phyloP scores from a whole-genome alignment of 108 stramenopile species.

The Fistulifera pelliculosa region DNA sequence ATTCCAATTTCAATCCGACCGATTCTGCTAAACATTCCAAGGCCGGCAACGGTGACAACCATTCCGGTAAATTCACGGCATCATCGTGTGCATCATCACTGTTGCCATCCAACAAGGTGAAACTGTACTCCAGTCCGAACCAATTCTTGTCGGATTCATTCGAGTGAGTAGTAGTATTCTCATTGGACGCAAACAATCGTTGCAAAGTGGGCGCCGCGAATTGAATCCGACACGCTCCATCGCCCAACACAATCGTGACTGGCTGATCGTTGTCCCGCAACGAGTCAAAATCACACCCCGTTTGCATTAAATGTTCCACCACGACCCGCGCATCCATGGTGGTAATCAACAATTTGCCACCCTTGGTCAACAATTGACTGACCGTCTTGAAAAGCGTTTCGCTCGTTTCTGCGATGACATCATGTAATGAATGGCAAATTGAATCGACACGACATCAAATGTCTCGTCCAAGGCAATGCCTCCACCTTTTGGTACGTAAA shows the following conservation, averaged over 20 bases:
- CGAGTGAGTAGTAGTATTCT: constrained; percentile 15
- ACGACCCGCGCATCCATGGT: constrained; percentile 91
- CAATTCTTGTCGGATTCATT: constrained; percentile 39
- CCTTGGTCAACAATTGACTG: constrained; percentile 71
- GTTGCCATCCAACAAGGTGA: constrained; percentile 72
- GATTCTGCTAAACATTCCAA: constrained; percentile 53
- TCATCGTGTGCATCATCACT: constrained; percentile 78
- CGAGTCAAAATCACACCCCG: constrained; percentile 53
- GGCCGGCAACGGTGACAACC: constrained; percentile 74
- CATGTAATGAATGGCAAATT: constrained; percentile 99
- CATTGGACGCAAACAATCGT: constrained; percentile 29
- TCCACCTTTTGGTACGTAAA: constrained; percentile 50
- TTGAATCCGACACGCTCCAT: constrained; percentile 60
- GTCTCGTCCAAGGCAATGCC: constrained; percentile 48
- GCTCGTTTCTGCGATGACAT: constrained; percentile 83
- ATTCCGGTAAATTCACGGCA: constrained; percentile 83
- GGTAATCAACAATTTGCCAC: constrained; percentile 89
- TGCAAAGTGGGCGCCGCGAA: constrained; percentile 52
- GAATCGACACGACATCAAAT: constrained; percentile 94
- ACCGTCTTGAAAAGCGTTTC: constrained; percentile 85
- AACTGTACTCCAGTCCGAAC: constrained; percentile 83
- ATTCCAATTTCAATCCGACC: constrained; percentile 68
- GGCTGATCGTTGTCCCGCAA: constrained; percentile 18
- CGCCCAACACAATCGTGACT: constrained; percentile 43
- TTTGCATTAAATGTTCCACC: constrained; percentile 61